Conservation (phyloP, 306 rosid genomes). For the Casuarina equisetifolia region DNA sequence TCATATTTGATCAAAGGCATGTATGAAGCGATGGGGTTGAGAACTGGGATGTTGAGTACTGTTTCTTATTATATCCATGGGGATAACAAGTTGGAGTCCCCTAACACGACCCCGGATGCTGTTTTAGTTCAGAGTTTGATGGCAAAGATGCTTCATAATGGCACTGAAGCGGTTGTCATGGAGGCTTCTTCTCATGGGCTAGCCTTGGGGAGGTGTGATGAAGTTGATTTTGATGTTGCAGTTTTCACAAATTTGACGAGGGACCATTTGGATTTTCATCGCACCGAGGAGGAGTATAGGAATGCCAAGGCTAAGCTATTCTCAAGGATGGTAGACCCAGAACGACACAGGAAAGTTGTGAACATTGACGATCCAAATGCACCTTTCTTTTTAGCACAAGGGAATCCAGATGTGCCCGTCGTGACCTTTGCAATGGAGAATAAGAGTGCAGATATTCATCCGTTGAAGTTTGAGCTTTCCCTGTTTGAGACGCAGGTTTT, state of each 20-base stretch:
- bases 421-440: conserved; percentile 85
- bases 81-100: conserved; percentile 75
- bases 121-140: conserved; percentile 80
- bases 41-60: conserved; percentile 79
- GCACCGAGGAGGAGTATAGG: conserved; percentile 54
- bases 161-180: conserved; percentile 81
- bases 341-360: conserved; percentile 82
- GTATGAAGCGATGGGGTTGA: conserved; percentile 90
- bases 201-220: conserved; percentile 63
- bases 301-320: conserved; percentile 68
- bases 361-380: conserved; percentile 83
- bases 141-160: conserved; percentile 96
- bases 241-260: conserved; percentile 74
- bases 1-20: conserved; percentile 76
- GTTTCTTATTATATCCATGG: conserved; percentile 80
- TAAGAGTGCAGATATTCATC: conserved; percentile 83
- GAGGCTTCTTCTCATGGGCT: conserved; percentile 65
- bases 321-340: conserved; percentile 81
- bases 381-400: conserved; percentile 62
- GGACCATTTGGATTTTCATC: conserved; percentile 55
- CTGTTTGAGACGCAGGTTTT: conserved; percentile 95
- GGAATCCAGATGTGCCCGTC: conserved; percentile 76
- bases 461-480: conserved; percentile 83
- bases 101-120: conserved; percentile 53
- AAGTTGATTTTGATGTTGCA: conserved; percentile 89